Evolutionary conservation across 306 rosid genomes (phyloP).

Genomic region (Glycyrrhiza uralensis): DNA sequence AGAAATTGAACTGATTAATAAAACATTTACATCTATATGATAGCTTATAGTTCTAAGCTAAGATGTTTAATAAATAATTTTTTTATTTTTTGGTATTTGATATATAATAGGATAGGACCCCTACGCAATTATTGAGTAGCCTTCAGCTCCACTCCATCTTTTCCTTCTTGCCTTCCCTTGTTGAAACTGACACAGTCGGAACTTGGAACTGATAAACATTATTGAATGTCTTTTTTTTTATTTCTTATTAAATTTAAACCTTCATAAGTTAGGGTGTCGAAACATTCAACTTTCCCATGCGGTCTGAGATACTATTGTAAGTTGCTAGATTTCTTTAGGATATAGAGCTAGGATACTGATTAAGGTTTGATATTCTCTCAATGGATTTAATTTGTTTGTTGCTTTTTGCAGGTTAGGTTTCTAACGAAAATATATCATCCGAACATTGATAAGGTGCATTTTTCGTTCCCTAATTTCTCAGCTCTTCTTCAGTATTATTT

Average conservation of each 20-base stretch:
- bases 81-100: neutral
- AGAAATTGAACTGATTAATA: neutral
- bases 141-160: neutral
- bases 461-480: neutral
- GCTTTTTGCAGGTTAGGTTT: constrained; percentile 71
- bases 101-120: neutral
- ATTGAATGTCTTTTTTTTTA: neutral
- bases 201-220: neutral
- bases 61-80: neutral
- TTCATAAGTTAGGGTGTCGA: neutral
- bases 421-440: constrained; percentile 95
- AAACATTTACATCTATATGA: neutral
- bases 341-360: neutral
- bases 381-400: constrained; percentile 18
- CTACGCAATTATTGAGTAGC: neutral
- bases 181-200: neutral
- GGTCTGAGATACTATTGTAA: neutral
- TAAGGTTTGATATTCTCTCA: neutral
- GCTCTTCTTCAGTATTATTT: neutral
- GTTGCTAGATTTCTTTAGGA: neutral
- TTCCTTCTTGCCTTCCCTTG: neutral
- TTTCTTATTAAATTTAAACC: neutral
- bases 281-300: neutral
- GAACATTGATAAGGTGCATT: constrained; percentile 84
- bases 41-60: neutral